Percentiles rank a stretch among this genome's conserved stretches.
Evolutionary conservation across 2,329 filamentous ascomycete species (phyloP).

Genomic region (Pseudopyrenochaeta lycopersici): DNA sequence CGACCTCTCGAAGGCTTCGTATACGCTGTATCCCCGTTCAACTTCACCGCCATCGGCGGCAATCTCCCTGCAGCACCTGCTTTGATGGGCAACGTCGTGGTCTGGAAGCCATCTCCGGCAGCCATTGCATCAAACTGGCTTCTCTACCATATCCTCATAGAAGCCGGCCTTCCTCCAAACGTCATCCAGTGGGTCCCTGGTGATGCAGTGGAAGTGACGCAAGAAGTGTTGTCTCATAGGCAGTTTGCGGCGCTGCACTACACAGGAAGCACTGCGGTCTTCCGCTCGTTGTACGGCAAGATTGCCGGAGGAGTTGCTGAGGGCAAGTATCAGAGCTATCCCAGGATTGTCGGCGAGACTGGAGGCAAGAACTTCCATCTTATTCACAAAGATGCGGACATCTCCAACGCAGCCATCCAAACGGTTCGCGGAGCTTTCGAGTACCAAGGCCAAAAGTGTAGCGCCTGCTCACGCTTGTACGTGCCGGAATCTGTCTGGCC

Average conservation of each 20-base stretch:
- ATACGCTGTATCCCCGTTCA: conserved; percentile 93
- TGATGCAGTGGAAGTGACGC: conserved; percentile 84
- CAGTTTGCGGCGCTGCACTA: conserved; percentile 93
- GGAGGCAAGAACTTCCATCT: conserved; percentile 95
- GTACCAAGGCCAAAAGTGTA: conserved; percentile 92
- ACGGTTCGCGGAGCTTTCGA: conserved; percentile 89
- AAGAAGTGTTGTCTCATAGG: conserved; percentile 76
- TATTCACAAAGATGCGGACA: conserved; percentile 78
- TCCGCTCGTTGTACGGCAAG: conserved; percentile 86
- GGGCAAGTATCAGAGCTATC: conserved; percentile 84
- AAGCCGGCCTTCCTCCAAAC: conserved; percentile 86
- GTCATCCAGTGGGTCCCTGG: conserved; percentile 96
- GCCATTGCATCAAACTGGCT: conserved; percentile 93
- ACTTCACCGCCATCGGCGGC: conserved; percentile 94
- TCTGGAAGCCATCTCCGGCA: conserved; percentile 95
- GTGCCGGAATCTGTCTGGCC: conserved; percentile 79
- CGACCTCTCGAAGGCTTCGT: conserved; percentile 93
- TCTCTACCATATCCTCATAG: conserved; percentile 86
- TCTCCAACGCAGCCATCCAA: conserved; percentile 80
- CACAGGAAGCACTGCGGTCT: conserved; percentile 91
- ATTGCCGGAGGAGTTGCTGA: conserved; percentile 84
- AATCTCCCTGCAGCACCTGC: conserved; percentile 86
- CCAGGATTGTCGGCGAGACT: conserved; percentile 88
- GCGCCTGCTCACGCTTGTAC: conserved; percentile 82
- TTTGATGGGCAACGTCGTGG: conserved; percentile 89